Conservation (phyloP, 2,329 filamentous ascomycete species). For the Fusarium nurragi region DNA sequence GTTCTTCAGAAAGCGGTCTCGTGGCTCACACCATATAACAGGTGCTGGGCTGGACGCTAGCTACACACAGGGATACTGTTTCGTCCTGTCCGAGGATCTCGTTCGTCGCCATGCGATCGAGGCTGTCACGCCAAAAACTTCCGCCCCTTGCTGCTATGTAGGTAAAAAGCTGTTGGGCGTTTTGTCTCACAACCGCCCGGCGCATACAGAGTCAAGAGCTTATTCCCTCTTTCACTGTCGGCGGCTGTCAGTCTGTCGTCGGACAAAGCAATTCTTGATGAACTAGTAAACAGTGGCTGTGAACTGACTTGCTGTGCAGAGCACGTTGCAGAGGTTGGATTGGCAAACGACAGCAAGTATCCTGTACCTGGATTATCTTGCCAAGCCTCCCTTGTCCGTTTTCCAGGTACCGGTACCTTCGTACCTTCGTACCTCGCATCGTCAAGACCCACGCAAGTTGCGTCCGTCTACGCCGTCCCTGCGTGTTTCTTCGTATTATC, state of each 20-base stretch:
- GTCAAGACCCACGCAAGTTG: constrained; percentile 38
- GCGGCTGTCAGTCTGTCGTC: not conserved
- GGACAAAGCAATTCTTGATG: constrained; percentile 28
- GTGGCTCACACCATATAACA: too few species aligned
- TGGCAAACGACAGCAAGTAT: constrained; percentile 22
- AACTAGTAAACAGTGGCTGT: constrained; percentile 9
- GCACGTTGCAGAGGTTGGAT: constrained; percentile 18
- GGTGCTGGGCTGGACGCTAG: constrained; percentile 13
- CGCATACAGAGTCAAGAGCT: not conserved
- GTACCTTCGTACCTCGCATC: constrained; percentile 35
- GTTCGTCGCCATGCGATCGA: constrained; percentile 32
- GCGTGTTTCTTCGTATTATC: constrained; percentile 42
- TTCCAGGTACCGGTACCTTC: constrained; percentile 39
- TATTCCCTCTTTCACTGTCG: not conserved
- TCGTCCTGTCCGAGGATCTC: constrained; percentile 35
- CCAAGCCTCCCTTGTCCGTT: constrained; percentile 23
- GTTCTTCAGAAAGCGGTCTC: constrained; percentile 11
- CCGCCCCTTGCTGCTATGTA: constrained; percentile 20
- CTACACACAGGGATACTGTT: constrained; percentile 11
- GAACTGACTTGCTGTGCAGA: constrained; percentile 4
- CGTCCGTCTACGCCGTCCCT: constrained; percentile 36
- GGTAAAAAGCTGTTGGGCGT: constrained; percentile 1
- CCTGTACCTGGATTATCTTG: constrained; percentile 7
- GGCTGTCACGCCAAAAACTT: constrained; percentile 31
- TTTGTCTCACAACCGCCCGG: constrained; percentile 23